Percentiles rank a stretch among this genome's conserved stretches.
Conservation (phyloP, 1,284 basidiomycete genomes). For the Agaricales sp. region DNA sequence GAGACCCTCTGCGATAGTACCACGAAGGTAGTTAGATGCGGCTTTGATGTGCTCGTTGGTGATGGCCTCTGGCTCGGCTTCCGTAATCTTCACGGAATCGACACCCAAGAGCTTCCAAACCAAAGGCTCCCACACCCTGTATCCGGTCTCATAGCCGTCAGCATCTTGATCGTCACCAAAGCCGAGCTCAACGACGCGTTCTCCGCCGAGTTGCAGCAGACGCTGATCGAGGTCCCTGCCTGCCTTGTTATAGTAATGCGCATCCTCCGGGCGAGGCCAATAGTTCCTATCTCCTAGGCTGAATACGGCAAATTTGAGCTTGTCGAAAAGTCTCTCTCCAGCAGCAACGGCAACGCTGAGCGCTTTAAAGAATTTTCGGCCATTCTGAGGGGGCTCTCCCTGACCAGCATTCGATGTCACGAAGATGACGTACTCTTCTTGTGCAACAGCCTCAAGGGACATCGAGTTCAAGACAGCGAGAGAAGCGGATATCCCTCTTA, state of each 20-base stretch:
- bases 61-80: slow-evolving; percentile 93
- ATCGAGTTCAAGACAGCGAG: slow-evolving; percentile 70
- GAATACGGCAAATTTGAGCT: slow-evolving; percentile 79
- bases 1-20: slow-evolving; percentile 91
- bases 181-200: slow-evolving; percentile 66
- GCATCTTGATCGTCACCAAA: slow-evolving; percentile 97
- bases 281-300: slow-evolving; percentile 98
- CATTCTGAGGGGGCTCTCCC: slow-evolving; percentile 97
- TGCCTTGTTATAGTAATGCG: slow-evolving; percentile 97
- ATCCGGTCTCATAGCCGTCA: slow-evolving; percentile 93
- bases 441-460: slow-evolving; percentile 61
- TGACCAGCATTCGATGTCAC: slow-evolving; percentile 97
- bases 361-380: slow-evolving; percentile 83
- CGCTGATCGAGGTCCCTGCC: slow-evolving; percentile 84
- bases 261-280: slow-evolving; percentile 96
- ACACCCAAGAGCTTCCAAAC: slow-evolving; percentile 95
- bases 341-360: slow-evolving; percentile 58
- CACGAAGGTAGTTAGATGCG: slow-evolving; percentile 88
- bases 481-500: slow-evolving; percentile 74
- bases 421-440: slow-evolving; percentile 81
- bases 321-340: slow-evolving; percentile 44
- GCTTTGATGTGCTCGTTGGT: slow-evolving; percentile 99
- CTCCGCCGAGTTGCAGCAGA: slow-evolving; percentile 67
- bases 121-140: slow-evolving; percentile 88
- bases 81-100: slow-evolving; percentile 80